Base-by-base conservation (phyloP, 805 yeast species). In the Ogataea thermomethanolica region DNA sequence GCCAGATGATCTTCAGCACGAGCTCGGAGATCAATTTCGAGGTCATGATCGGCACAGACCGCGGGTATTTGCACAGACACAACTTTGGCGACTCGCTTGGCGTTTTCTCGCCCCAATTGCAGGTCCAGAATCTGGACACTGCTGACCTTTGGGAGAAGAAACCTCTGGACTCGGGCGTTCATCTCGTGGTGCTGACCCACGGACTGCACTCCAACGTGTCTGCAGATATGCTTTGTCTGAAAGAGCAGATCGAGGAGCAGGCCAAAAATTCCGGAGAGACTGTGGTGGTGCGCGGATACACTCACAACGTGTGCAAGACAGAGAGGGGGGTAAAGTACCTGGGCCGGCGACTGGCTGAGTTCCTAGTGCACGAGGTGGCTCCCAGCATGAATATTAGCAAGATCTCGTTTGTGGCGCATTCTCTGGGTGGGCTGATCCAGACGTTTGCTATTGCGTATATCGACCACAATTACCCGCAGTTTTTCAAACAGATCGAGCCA, bases 341-440 rank as follows among this genome's bases (percentile, higher is more conserved):
- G 34, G 99, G 99, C 2, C 73, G 78, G 41, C 65, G 95, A 26
- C 76, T 90, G 20, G 98, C 88, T 0, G 80, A 81, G 45, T 87
- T 73, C 60, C 65, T 91, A 17, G 70, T 81, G 5, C 67, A 73
- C 28, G 80, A 78, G 23, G 65, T 83, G 25, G 44, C 44, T 2
- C 51, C 58, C 4, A 41, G 68, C 39, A 73, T 69, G 17, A 53
- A 66, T 5, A 78, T 87, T 7, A 61, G 63, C 9, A 78, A 78
- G 51, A 78, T 91, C 4, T 91, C 98, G 2, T 90, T 93, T 54
- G 68, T 93, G 14, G 95, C 93, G 1, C 99, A 93, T 62, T 91
- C 98, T 0, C 66, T 93, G 20, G 99, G 99, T 12, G 99, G 99
- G 0, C 76, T 86, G 12, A 84, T 84, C 8, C 97, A 91, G 64